Percentiles rank a stretch among this genome's conserved stretches.
Evolutionary conservation across 2,329 filamentous ascomycete species (phyloP).

Genomic region (Venturia asperata): DNA sequence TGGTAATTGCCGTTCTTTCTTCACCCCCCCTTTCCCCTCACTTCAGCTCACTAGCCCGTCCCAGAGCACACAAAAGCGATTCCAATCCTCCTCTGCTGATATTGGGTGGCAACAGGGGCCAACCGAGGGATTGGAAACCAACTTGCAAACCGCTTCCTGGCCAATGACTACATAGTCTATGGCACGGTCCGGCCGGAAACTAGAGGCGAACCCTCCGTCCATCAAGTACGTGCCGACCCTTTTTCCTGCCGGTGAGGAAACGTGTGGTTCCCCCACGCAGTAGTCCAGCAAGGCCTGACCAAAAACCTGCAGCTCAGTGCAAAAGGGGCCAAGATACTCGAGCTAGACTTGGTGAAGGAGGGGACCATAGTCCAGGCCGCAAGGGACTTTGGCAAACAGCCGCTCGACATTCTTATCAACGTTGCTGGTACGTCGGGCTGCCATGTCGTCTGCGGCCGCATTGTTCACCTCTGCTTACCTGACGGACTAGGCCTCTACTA

Average conservation of each 20-base stretch:
- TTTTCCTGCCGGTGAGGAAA: background rate
- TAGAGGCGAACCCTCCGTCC: constrained; percentile 2
- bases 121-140: constrained; percentile 10
- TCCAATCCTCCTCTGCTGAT: background rate
- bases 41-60: background rate
- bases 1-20: background rate
- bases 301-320: constrained; percentile 5
- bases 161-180: background rate
- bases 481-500: constrained; percentile 4
- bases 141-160: background rate
- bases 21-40: background rate
- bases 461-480: background rate
- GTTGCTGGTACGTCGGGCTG: constrained; percentile 5
- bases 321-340: constrained; percentile 11
- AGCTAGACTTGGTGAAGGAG: constrained; percentile 8
- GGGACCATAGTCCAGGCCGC: background rate
- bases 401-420: constrained; percentile 14
- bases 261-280: background rate
- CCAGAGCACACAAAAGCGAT: background rate
- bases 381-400: constrained; percentile 7
- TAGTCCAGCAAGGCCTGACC: background rate
- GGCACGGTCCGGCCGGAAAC: constrained; percentile 12
- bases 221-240: constrained; percentile 1
- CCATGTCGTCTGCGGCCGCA: background rate
- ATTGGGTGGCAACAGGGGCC: background rate